Percentiles rank a stretch among this genome's conserved stretches.
These are phyloP conservation scores for Durio zibethinus DNA, from an alignment of 345 rosid species.

Conservation along the genomic window DNA sequence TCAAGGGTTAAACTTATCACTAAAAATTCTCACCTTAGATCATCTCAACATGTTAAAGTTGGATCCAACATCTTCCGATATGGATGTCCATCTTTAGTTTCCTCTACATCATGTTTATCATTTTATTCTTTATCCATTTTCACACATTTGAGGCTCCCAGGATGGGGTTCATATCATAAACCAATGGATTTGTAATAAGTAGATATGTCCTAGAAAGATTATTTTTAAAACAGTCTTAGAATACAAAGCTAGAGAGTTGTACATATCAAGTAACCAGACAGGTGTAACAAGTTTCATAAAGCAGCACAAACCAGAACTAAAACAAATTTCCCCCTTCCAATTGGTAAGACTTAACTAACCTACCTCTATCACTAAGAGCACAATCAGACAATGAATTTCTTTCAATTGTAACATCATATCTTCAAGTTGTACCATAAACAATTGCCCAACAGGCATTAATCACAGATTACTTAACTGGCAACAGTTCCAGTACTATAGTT, in stretches of 20 bases:
- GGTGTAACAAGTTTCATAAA: not conserved
- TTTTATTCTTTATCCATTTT: not conserved
- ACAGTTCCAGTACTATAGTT: not conserved
- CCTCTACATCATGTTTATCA: not conserved
- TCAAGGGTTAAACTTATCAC: not conserved
- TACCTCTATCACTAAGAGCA: not conserved
- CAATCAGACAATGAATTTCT: not conserved
- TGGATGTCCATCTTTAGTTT: not conserved
- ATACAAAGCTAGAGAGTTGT: not conserved
- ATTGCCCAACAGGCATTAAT: not conserved
- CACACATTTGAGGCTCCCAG: not conserved
- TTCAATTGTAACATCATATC: not conserved
- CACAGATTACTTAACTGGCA: not conserved
- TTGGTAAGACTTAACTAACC: not conserved
- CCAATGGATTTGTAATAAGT: not conserved
- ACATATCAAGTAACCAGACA: not conserved
- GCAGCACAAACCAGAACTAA: not conserved
- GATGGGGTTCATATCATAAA: not conserved
- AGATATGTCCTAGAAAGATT: not conserved
- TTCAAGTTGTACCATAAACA: not conserved
- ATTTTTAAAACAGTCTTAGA: not conserved
- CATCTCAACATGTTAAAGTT: not conserved
- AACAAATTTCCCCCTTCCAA: not conserved
- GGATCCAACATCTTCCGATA: not conserved
- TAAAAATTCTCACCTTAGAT: not conserved